These are phyloP conservation scores for Ogataea haglerorum DNA, from an alignment of 805 yeast species.

Conservation along the genomic window DNA sequence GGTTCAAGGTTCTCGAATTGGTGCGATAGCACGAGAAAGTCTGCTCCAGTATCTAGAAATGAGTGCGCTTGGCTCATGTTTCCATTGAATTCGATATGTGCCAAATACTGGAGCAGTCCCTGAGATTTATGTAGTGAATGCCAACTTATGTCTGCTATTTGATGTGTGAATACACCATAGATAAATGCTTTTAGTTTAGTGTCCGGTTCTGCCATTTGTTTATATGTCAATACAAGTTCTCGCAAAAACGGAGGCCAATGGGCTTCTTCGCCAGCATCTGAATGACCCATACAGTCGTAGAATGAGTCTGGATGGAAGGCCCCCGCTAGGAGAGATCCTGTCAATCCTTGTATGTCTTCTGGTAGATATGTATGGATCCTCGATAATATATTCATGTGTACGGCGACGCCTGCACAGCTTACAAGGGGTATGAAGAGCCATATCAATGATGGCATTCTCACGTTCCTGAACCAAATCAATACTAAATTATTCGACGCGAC, in stretches of 20 bases:
- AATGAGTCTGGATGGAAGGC: constrained; percentile 69
- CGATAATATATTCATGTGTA: constrained; percentile 37
- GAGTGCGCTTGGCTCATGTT: constrained; percentile 47
- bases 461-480: not conserved
- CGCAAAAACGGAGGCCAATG: constrained; percentile 70
- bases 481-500: not conserved
- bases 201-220: not conserved
- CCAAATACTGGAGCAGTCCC: constrained; percentile 52
- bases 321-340: constrained; percentile 48
- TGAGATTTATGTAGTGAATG: constrained; percentile 54
- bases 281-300: constrained; percentile 52
- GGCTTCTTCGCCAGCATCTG: constrained; percentile 54
- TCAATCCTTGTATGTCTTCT: constrained; percentile 26
- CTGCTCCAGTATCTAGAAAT: constrained; percentile 62
- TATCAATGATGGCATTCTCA: too few relatives aligned
- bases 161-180: constrained; percentile 59
- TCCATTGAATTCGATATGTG: constrained; percentile 53
- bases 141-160: constrained; percentile 65
- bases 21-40: constrained; percentile 46
- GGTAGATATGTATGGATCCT: constrained; percentile 34
- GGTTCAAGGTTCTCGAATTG: constrained; percentile 30
- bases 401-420: constrained; percentile 28
- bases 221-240: constrained; percentile 43
- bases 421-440: not conserved
- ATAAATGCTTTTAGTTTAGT: constrained; percentile 48